A percentile compares a stretch with the other conserved stretches of the same genome.
phyloP scores from a whole-genome alignment of 1,284 basidiomycete genomes.

The Marasmius fiardii region DNA sequence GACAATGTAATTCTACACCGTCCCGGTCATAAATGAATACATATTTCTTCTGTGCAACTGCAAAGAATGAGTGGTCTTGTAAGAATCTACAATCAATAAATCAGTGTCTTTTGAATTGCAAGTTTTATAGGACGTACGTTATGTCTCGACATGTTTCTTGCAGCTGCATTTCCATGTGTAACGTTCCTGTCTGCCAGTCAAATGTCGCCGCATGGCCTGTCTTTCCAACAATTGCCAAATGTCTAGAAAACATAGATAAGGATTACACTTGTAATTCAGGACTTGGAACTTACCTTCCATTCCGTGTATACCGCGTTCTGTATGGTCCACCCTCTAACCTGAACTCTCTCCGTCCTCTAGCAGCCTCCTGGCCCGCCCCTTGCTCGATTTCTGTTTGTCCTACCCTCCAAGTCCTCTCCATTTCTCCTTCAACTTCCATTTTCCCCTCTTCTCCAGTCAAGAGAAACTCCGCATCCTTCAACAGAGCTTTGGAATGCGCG shows the following conservation, averaged over 20 bases:
- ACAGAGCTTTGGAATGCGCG: conserved; percentile 51
- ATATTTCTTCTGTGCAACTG: conserved; percentile 96
- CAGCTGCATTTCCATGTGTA: conserved; percentile 88
- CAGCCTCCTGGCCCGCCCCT: conserved; percentile 71
- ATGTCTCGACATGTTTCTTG: conserved; percentile 90
- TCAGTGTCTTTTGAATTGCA: conserved; percentile 11
- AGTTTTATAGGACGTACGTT: conserved; percentile 52
- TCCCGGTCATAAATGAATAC: conserved; percentile 95
- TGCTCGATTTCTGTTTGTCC: conserved; percentile 77
- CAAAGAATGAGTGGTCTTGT: conserved; percentile 91
- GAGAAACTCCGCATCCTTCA: conserved; percentile 65
- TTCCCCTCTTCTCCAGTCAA: conserved; percentile 64
- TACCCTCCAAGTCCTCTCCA: conserved; percentile 90
- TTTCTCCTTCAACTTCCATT: conserved; percentile 69
- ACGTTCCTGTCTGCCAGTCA: conserved; percentile 88
- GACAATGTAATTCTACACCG: conserved; percentile 89
- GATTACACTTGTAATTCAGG: background rate
- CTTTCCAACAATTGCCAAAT: conserved; percentile 80
- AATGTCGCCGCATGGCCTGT: conserved; percentile 93
- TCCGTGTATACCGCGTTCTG: conserved; percentile 80
- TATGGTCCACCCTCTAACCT: conserved; percentile 89
- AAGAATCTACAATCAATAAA: conserved; percentile 59
- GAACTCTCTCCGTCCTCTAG: conserved; percentile 76
- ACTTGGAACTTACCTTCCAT: conserved; percentile 68
- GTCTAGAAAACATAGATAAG: conserved; percentile 38